phyloP scores from a whole-genome alignment of 2,329 filamentous ascomycete species.

The Cercospora zeae-maydis region DNA sequence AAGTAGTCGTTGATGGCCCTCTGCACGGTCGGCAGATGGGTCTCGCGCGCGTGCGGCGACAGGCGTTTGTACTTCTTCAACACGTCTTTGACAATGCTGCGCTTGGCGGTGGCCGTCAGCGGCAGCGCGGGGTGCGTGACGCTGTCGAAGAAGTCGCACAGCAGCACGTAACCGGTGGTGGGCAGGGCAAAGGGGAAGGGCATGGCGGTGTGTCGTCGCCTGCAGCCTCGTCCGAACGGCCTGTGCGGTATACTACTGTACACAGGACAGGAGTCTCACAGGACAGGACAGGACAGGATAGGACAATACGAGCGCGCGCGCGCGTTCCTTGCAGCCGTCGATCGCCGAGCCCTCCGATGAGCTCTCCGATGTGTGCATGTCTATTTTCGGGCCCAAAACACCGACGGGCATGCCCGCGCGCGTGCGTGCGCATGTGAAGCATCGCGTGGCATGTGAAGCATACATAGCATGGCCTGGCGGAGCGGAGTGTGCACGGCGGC shows the following conservation, averaged over 20 bases:
- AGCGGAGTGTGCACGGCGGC: no score
- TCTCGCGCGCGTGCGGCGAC: slow-evolving; percentile 64
- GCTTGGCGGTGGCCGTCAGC: slow-evolving; percentile 74
- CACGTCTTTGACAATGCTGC: slow-evolving; percentile 75
- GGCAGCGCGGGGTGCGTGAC: slow-evolving; percentile 86
- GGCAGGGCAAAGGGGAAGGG: slow-evolving; percentile 85
- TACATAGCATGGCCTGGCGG: no score
- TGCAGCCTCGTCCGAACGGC: no score
- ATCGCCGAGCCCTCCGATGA: neutral
- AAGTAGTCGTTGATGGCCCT: slow-evolving; percentile 72
- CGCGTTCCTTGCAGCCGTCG: neutral
- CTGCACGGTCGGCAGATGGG: slow-evolving; percentile 67
- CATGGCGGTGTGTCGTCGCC: no score
- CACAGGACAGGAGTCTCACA: no score
- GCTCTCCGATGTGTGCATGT: neutral
- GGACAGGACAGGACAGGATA: no score
- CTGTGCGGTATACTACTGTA: no score
- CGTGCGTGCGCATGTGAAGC: no score
- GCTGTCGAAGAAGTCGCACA: slow-evolving; percentile 71
- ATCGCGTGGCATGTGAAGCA: no score
- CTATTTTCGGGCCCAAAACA: neutral
- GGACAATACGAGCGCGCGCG: no score
- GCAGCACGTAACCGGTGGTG: slow-evolving; percentile 82
- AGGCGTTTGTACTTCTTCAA: slow-evolving; percentile 89
- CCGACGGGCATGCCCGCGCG: neutral